These are phyloP conservation scores for Spathaspora sp. DNA, from an alignment of 1,139 yeast species.

Conservation along the genomic window DNA sequence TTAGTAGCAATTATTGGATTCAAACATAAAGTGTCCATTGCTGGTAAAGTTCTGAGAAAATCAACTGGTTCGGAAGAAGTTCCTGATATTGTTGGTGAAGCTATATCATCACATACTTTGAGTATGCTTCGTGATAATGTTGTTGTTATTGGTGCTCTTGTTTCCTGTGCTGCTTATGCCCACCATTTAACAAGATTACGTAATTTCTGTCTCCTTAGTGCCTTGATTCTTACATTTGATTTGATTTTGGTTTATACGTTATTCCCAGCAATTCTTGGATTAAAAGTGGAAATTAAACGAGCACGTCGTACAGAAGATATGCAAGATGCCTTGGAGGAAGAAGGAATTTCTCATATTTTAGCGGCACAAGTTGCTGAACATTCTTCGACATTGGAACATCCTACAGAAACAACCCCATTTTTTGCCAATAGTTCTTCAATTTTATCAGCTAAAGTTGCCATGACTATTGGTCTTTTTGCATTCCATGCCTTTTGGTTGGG, in stretches of 20 bases:
- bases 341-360: slow-evolving; percentile 76
- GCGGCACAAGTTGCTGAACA: slow-evolving; percentile 59
- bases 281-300: slow-evolving; percentile 86
- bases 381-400: slow-evolving; percentile 53
- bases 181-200: slow-evolving; percentile 71
- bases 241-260: slow-evolving; percentile 76
- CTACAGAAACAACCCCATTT: slow-evolving; percentile 22
- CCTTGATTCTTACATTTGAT: slow-evolving; percentile 74
- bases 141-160: slow-evolving; percentile 71
- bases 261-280: slow-evolving; percentile 79
- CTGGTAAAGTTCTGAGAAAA: slow-evolving; percentile 58
- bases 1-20: slow-evolving; percentile 92
- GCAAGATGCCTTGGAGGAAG: slow-evolving; percentile 86
- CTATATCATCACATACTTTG: slow-evolving; percentile 67
- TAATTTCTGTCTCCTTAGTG: slow-evolving; percentile 79
- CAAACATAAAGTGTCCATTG: slow-evolving; percentile 79
- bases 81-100: slow-evolving; percentile 49
- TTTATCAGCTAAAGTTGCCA: slow-evolving; percentile 61
- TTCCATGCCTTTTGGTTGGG: slow-evolving; percentile 78
- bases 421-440: slow-evolving; percentile 40
- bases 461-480: slow-evolving; percentile 67
- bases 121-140: slow-evolving; percentile 78
- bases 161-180: slow-evolving; percentile 68
- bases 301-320: slow-evolving; percentile 84
- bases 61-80: slow-evolving; percentile 38